Evolutionary conservation across 768 basidiomycete species (phyloP).

Genomic region (Russula compacta): DNA sequence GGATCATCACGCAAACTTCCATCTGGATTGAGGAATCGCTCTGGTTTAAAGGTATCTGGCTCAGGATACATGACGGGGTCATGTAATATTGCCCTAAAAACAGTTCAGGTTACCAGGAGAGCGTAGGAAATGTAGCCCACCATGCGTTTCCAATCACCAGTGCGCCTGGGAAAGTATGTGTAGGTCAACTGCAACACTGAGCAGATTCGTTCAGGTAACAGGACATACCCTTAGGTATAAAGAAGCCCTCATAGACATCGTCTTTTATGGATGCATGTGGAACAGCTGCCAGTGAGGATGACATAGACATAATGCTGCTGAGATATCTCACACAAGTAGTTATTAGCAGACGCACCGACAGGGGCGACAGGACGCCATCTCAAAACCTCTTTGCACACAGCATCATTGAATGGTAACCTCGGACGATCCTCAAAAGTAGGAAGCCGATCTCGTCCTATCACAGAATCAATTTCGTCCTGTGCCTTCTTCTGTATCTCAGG

Average conservation of each 20-base stretch:
- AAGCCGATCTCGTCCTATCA: not conserved
- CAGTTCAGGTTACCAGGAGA: not conserved
- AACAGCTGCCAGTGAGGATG: not conserved
- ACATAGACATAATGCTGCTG: not conserved
- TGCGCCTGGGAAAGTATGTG: not conserved
- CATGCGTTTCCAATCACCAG: not conserved
- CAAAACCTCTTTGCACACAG: not conserved
- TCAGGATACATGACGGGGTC: not conserved
- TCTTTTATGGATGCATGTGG: not conserved
- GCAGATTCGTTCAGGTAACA: not conserved
- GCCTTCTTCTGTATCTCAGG: not conserved
- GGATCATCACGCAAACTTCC: not conserved
- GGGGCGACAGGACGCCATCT: not conserved
- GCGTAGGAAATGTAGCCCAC: not conserved
- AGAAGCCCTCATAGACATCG: not conserved
- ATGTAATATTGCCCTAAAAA: not conserved
- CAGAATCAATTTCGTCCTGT: not conserved
- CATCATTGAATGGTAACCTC: not conserved
- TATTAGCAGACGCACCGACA: not conserved
- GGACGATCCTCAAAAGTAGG: not conserved
- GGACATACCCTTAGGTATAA: not conserved
- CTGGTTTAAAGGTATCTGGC: not conserved
- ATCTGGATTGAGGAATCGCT: not conserved
- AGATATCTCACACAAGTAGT: no score
- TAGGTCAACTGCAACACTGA: not conserved